Base-by-base conservation (phyloP, 164 flowering plant genomes). In the Chimonanthus salicifolius region DNA sequence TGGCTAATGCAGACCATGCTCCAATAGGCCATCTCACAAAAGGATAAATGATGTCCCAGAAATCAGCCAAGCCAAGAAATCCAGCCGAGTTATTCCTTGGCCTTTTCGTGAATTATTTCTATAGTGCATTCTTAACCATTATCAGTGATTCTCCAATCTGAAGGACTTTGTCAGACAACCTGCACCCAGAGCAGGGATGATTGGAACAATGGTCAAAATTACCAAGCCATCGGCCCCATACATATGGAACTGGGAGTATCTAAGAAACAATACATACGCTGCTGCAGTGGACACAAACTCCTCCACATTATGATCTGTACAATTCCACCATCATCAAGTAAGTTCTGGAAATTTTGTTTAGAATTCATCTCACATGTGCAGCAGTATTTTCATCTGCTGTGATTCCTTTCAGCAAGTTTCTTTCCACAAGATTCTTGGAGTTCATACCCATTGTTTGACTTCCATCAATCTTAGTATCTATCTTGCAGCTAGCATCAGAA, bases 351-450 rank as follows among this genome's bases (percentile, higher is more conserved):
- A 9, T 10, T 10, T 15, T 54, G 15, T 62, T 71, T 13, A 11
- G 11, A 9, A 47, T 4, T 48, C 18, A 45, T 16, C 93, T 84
- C 88, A 95, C 99, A 83, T 90, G 99, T 20, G 99, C 97, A 74
- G 99, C 97, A 62, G 99, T 93, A 83, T 93, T 95, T 85, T 95
- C 99, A 83, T 95, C 98, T 58, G 98, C 99, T 66, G 99, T 95
- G 62, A 95, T 88, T 76, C 99, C 99, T 85, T 95, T 95, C 79
- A 95, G 82, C 10, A 95, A 80, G 78, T 95, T 95, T 76, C 92
- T 84, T 76, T 88, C 92, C 15, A 80, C 79, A 18, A 89, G 74
- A 68, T 80, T 80, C 74, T 82, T 80, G 76, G 81, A 70, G 49
- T 85, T 85, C 76, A 83, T 64, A 69, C 94, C 95, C 74, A 86